Evolutionary conservation across 2,329 filamentous ascomycete genomes (phyloP).

Genomic region (Elsinoe necatrix): DNA sequence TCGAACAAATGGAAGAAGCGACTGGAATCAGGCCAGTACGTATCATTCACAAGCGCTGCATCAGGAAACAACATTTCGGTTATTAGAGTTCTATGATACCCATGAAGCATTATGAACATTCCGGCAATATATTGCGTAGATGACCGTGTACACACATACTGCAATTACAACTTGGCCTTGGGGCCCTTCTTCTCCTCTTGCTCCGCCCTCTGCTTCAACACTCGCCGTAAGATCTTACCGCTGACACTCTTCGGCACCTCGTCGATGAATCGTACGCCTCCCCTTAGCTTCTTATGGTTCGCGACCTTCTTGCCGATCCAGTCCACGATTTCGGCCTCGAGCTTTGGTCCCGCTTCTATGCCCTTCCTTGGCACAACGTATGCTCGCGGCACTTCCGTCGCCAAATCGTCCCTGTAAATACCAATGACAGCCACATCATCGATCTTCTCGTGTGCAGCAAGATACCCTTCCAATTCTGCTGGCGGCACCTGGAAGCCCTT

Average conservation of each 20-base stretch:
- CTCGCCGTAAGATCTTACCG: conserved; percentile 41
- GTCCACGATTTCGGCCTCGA: conserved; percentile 35
- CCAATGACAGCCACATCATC: conserved; percentile 40
- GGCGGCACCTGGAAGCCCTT: conserved; percentile 48
- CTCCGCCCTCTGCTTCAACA: conserved; percentile 37
- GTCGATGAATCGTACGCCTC: conserved; percentile 39
- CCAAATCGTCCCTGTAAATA: conserved; percentile 37
- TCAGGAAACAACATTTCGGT: conserved; percentile 44
- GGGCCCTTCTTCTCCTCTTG: conserved; percentile 31
- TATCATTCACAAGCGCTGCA: conserved; percentile 22
- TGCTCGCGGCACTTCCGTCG: conserved; percentile 40
- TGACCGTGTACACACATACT: conserved; percentile 8
- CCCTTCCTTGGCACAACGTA: conserved; percentile 36
- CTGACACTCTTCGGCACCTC: conserved; percentile 41
- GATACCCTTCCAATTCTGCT: conserved; percentile 40
- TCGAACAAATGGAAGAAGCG: conserved; percentile 69
- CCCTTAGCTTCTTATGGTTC: conserved; percentile 40
- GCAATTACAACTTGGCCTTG: conserved; percentile 35
- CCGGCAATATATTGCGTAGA: conserved; percentile 6
- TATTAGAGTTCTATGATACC: conserved; percentile 29
- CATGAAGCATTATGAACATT: background rate
- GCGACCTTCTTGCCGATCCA: conserved; percentile 40
- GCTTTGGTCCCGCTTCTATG: conserved; percentile 23
- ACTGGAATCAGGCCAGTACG: conserved; percentile 42
- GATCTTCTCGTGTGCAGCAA: conserved; percentile 35